Conservation (phyloP, 768 basidiomycete genomes). For the Strobilomyces echinocephalus region DNA sequence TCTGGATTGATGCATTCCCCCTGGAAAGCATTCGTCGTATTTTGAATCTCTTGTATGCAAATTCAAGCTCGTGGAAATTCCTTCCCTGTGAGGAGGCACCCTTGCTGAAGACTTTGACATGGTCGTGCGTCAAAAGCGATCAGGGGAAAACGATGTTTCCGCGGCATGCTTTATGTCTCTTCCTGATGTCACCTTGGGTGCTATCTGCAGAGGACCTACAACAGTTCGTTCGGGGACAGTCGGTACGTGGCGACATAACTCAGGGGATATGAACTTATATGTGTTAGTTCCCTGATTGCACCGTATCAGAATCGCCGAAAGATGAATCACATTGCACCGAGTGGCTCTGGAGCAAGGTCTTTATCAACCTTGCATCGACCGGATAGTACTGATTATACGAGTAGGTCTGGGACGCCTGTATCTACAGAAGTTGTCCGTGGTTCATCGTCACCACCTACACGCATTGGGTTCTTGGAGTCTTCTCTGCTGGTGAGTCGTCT, state of each 20-base stretch:
- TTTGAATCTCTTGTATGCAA: slow-evolving; percentile 30
- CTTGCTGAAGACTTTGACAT: slow-evolving; percentile 24
- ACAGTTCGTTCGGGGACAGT: slow-evolving; percentile 26
- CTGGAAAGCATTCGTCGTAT: slow-evolving; percentile 46
- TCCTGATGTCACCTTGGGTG: slow-evolving; percentile 40
- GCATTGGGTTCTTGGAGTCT: slow-evolving; percentile 42
- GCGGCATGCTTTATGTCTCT: slow-evolving; percentile 24
- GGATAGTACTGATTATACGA: slow-evolving; percentile 4
- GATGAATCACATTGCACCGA: slow-evolving; percentile 24
- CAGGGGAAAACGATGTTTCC: slow-evolving; percentile 10
- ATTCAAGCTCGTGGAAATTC: slow-evolving; percentile 30
- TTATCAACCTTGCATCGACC: background rate
- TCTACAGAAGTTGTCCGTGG: slow-evolving; percentile 31
- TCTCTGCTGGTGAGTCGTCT: slow-evolving; percentile 33
- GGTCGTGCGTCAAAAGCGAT: slow-evolving; percentile 20
- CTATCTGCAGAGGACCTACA: slow-evolving; percentile 32
- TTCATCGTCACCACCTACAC: slow-evolving; percentile 43
- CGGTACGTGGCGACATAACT: slow-evolving; percentile 11
- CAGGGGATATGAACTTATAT: background rate
- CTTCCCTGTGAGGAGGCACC: slow-evolving; percentile 18
- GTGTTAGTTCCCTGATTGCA: slow-evolving; percentile 18
- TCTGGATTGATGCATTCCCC: slow-evolving; percentile 50
- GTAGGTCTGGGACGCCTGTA: slow-evolving; percentile 40
- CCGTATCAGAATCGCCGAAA: slow-evolving; percentile 1
- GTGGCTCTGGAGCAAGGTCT: slow-evolving; percentile 54